phyloP scores from a whole-genome alignment of 1,284 basidiomycete species.

The Puccinia novopanici region DNA sequence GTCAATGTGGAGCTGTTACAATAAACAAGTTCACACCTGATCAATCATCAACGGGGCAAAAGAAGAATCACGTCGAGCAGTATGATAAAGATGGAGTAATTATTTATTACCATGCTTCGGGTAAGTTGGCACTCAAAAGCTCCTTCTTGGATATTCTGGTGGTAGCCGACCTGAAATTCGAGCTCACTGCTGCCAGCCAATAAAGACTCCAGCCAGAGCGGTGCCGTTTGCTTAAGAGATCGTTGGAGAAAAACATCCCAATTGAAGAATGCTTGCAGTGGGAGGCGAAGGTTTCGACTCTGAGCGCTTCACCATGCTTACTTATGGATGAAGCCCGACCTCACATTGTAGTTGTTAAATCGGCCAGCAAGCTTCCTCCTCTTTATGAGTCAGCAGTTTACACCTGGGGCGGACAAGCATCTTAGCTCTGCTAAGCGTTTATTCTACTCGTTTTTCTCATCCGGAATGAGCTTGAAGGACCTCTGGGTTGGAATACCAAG shows the following conservation, averaged over 20 bases:
- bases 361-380: not conserved
- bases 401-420: not conserved
- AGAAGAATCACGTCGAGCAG: not conserved
- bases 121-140: slow-evolving; percentile 38
- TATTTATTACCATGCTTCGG: slow-evolving; percentile 43
- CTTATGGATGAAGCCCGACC: not conserved
- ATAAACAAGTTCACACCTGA: not conserved
- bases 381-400: not conserved
- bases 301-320: not conserved
- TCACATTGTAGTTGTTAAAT: not conserved
- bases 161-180: slow-evolving; percentile 26
- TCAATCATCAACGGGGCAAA: too few relatives aligned
- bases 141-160: slow-evolving; percentile 49
- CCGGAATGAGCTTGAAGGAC: not conserved
- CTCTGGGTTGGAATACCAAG: not conserved
- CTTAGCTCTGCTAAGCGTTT: not conserved
- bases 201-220: slow-evolving; percentile 41
- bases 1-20: slow-evolving; percentile 28
- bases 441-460: not conserved
- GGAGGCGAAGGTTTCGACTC: not conserved
- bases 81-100: not conserved
- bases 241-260: slow-evolving; percentile 51
- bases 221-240: slow-evolving; percentile 42
- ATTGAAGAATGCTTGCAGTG: not conserved
- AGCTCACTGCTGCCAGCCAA: slow-evolving; percentile 46